These are phyloP conservation scores for Omphalotus olearius DNA, from an alignment of 1,284 basidiomycete genomes.

Conservation along the genomic window DNA sequence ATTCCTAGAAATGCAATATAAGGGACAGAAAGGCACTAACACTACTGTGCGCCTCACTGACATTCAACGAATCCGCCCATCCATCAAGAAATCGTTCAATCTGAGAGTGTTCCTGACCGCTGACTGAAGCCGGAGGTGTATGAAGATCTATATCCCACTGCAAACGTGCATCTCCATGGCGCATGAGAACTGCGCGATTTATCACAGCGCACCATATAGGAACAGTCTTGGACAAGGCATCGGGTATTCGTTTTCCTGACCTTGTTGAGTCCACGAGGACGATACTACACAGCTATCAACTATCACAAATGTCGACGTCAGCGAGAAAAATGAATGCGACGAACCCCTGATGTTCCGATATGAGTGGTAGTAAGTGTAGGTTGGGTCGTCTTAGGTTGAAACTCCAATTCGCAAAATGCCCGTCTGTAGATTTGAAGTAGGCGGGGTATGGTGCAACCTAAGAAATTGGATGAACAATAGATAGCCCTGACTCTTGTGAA, in stretches of 20 bases:
- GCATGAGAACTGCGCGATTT: conserved; percentile 61
- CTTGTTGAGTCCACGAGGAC: conserved; percentile 92
- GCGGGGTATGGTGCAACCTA: conserved; percentile 45
- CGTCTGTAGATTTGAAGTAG: conserved; percentile 98
- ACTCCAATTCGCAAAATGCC: conserved; percentile 84
- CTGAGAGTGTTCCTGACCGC: conserved; percentile 70
- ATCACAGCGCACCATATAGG: conserved; percentile 96
- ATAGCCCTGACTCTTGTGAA: conserved; percentile 5
- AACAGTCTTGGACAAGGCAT: conserved; percentile 91
- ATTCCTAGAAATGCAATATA: conserved; percentile 31
- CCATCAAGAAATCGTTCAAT: conserved; percentile 59
- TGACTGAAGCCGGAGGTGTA: conserved; percentile 63
- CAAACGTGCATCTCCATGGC: conserved; percentile 19
- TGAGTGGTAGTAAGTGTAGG: conserved; percentile 68
- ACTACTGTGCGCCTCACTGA: conserved; percentile 24
- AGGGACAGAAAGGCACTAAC: neutral
- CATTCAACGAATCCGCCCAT: conserved; percentile 64
- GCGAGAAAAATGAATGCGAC: conserved; percentile 17
- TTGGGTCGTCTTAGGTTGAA: conserved; percentile 89
- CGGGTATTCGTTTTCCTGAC: conserved; percentile 91
- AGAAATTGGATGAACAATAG: neutral
- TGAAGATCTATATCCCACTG: conserved; percentile 55
- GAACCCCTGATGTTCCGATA: conserved; percentile 58
- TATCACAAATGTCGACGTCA: neutral
- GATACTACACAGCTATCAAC: conserved; percentile 42